These are phyloP conservation scores for Fraxinus americana DNA, from an alignment of 257 asterid species.

Conservation along the genomic window DNA sequence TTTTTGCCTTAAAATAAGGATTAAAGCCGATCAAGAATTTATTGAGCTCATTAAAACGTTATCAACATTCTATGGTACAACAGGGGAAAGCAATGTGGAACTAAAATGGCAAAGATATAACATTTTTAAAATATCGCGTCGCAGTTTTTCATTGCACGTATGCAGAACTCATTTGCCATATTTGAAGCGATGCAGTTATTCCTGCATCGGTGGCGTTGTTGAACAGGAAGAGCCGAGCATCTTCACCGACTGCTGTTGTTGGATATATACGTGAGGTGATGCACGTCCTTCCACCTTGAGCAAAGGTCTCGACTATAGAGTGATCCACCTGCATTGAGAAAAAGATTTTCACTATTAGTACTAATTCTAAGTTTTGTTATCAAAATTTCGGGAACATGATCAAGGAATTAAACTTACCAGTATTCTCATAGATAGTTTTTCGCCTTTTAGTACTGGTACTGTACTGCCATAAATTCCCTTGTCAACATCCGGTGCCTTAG, in stretches of 20 bases:
- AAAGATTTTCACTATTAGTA: background rate
- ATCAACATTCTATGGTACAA: background rate
- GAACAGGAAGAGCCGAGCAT: slow-evolving; percentile 54
- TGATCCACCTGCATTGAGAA: slow-evolving; percentile 66
- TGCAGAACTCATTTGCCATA: slow-evolving; percentile 70
- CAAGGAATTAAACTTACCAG: slow-evolving; percentile 42
- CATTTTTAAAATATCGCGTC: background rate
- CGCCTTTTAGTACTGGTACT: slow-evolving; percentile 58
- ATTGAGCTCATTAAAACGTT: too few relatives aligned
- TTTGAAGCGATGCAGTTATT: slow-evolving; percentile 50
- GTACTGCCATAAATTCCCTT: slow-evolving; percentile 58
- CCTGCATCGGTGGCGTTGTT: slow-evolving; percentile 66
- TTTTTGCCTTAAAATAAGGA: background rate
- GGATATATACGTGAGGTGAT: slow-evolving; percentile 81
- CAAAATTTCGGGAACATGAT: too few relatives aligned
- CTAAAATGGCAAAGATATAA: too few relatives aligned
- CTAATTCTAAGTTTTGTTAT: background rate
- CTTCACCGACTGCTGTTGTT: slow-evolving; percentile 48
- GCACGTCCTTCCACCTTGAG: slow-evolving; percentile 68
- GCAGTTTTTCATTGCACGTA: slow-evolving; percentile 3
- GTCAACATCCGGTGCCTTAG: slow-evolving; percentile 50
- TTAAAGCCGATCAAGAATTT: too few relatives aligned
- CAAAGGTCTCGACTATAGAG: slow-evolving; percentile 81
- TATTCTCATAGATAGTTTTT: slow-evolving; percentile 62
- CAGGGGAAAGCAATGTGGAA: background rate